Evolutionary conservation across 1,139 yeast species (phyloP), one percentile per base, ranked within the genome.

Genomic region (Zygosaccharomyces sapae): DNA sequence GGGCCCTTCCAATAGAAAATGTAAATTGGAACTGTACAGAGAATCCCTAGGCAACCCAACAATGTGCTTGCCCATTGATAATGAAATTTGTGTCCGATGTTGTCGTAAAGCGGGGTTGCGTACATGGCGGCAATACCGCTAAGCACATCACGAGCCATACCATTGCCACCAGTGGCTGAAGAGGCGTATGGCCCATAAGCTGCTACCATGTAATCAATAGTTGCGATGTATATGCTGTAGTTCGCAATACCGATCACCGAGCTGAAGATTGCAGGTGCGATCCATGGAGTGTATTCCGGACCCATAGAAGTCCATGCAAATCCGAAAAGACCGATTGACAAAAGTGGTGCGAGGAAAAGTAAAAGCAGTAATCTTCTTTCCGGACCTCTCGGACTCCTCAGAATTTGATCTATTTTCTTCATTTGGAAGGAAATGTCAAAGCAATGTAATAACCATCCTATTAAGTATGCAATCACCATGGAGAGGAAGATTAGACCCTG

Each of bases 71-170:
- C 46, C 46, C 46, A 43, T 10, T 37, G 46, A 27, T 43, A 43
- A 34, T 43, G 46, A 22, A 43, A 37, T 22, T 33, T 43, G 35
- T 40, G 41, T 2, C 46, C 46, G n/a, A 43, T 43, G 33, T 43
- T 43, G 22, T 43, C 38, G 22, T 37, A 43, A 6, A 43, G 33
- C 31, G 46, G 46, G 18, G 38, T 43, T 2, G 46, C 46, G 22
- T 43, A 43, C 46, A 43, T 43, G 24, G 46, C 46, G 16, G 46
- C 46, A 10, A 43, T 27, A 31, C 42, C 46, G 22, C 46, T 43
- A 31, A 43, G 33, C 34, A 43, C 46, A 33, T 43, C 46, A 43
- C 46, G 46, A n/a, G 46, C 46, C 42, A 43, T 25, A 25, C 46
- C 42, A 34, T 43, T 43, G 25, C 42, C 46, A 33, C 46, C 46